Base-by-base conservation (phyloP, 1,139 yeast species). In the Pneumocystis sp. region DNA sequence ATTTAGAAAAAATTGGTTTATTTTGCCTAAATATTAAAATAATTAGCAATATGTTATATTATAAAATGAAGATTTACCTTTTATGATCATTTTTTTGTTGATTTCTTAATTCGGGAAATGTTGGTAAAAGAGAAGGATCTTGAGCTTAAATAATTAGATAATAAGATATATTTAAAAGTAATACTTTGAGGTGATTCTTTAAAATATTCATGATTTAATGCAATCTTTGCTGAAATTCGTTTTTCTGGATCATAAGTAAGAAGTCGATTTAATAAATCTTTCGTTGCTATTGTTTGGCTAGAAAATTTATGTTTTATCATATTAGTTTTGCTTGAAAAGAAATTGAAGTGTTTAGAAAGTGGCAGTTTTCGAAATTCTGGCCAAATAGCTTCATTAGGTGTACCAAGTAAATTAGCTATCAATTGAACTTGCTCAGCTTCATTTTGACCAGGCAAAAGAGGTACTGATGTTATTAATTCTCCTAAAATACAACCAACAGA, bases 401-500 rank as follows among this genome's bases (percentile, higher is more conserved):
- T 65, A 10, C 70, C 73, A 25, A 69, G 63, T 12, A 65, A 60
- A 17, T 65, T 66, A 50, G 67, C 64, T 3, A 67, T 66, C 65
- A 66, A 37, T 31, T 67, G 34, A 50, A 50, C 57, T 50, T 50
- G 57, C 12, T 50, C 57, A 12, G 57, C 4, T 50, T 50, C 57
- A 25, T 50, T 25, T 50, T 50, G 29, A 12, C 57, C 57, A 8
- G 57, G 57, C 5, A 50, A 50, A 50, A 50, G 57, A 50, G 57
- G 57, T 3, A 29, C 34, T 3, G 57, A 50, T 25, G 31, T 50
- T 25, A 50, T 50, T 50, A 50, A 25, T 73, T 95, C 99, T 0
- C 96, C 98, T 70, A 93, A 80, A 8, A 95, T 93, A 75, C 98
- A 93, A 0, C 98, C 98, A 10, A 90, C 90, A 0, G 98, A 97